Percentiles rank a stretch among this genome's conserved stretches.
phyloP scores from a whole-genome alignment of 352 stramenopile genomes.

The Globisporangium emineosum region DNA sequence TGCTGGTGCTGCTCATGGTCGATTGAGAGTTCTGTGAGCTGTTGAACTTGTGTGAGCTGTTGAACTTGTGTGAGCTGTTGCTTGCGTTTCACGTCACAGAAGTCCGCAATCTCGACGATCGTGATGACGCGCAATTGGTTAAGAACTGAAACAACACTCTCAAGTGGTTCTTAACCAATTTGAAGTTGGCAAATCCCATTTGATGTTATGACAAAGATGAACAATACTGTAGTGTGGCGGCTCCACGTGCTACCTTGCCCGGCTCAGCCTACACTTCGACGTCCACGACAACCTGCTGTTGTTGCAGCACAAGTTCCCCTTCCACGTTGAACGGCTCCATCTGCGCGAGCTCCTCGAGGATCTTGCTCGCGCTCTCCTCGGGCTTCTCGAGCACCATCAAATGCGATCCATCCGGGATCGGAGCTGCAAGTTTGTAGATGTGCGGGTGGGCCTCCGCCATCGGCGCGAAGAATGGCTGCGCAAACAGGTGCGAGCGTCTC shows the following conservation, averaged over 20 bases:
- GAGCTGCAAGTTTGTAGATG: constrained; percentile 24
- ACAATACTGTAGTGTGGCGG: too few relatives aligned
- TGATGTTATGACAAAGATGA: neutral
- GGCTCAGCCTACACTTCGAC: too few relatives aligned
- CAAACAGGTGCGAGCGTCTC: constrained; percentile 26
- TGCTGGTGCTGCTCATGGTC: neutral
- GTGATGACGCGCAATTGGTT: neutral
- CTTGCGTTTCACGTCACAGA: too few relatives aligned
- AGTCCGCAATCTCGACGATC: too few relatives aligned
- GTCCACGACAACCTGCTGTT: too few relatives aligned
- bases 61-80: too few relatives aligned
- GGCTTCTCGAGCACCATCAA: constrained; percentile 48
- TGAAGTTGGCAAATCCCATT: neutral
- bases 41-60: neutral
- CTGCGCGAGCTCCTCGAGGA: constrained; percentile 11
- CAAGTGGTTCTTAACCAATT: neutral
- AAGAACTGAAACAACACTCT: neutral
- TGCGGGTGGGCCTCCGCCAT: constrained; percentile 18
- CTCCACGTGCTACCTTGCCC: too few relatives aligned
- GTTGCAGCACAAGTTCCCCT: too few relatives aligned
- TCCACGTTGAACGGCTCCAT: neutral
- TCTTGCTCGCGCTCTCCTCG: constrained; percentile 22
- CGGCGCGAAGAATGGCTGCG: constrained; percentile 9
- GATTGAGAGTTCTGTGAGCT: neutral
- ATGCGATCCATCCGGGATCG: constrained; percentile 32